Conservation (phyloP, 805 yeast species). For the Candida methanosorbosa region DNA sequence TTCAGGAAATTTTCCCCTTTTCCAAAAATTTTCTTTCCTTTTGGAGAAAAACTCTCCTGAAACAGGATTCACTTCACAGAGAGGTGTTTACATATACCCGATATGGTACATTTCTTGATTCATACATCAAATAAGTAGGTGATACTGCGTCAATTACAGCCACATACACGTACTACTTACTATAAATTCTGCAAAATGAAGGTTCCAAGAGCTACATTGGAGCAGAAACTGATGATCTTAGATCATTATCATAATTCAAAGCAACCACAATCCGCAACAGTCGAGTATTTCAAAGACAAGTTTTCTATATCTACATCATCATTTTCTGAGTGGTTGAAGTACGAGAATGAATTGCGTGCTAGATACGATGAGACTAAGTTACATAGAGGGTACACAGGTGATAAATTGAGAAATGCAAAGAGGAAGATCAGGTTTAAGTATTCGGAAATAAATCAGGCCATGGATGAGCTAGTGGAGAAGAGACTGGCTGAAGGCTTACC, state of each 20-base stretch:
- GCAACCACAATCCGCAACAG: slow-evolving; percentile 50
- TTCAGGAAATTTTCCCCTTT: too few relatives aligned
- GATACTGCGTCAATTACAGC: too few relatives aligned
- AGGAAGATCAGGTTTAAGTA: slow-evolving; percentile 46
- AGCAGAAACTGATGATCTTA: slow-evolving; percentile 47
- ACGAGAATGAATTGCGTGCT: slow-evolving; percentile 40
- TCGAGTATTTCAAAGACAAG: slow-evolving; percentile 39
- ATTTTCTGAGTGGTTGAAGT: slow-evolving; percentile 53
- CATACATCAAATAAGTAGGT: too few relatives aligned
- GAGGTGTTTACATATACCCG: too few relatives aligned
- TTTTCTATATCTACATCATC: slow-evolving; percentile 52
- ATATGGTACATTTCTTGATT: too few relatives aligned
- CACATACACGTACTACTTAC: too few relatives aligned
- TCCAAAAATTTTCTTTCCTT: too few relatives aligned
- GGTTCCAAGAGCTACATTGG: slow-evolving; percentile 46
- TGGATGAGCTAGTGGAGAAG: slow-evolving; percentile 44
- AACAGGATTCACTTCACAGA: too few relatives aligned
- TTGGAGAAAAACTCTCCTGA: too few relatives aligned
- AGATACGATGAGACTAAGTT: slow-evolving; percentile 29
- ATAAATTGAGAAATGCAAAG: slow-evolving; percentile 22
- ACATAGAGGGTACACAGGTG: slow-evolving; percentile 12
- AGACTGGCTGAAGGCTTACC: slow-evolving; percentile 34
- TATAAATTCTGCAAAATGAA: too few relatives aligned
- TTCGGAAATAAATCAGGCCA: slow-evolving; percentile 48
- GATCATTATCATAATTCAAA: slow-evolving; percentile 40